phyloP scores from a whole-genome alignment of 2,329 filamentous ascomycete species.

The Colletotrichum eremochloae region DNA sequence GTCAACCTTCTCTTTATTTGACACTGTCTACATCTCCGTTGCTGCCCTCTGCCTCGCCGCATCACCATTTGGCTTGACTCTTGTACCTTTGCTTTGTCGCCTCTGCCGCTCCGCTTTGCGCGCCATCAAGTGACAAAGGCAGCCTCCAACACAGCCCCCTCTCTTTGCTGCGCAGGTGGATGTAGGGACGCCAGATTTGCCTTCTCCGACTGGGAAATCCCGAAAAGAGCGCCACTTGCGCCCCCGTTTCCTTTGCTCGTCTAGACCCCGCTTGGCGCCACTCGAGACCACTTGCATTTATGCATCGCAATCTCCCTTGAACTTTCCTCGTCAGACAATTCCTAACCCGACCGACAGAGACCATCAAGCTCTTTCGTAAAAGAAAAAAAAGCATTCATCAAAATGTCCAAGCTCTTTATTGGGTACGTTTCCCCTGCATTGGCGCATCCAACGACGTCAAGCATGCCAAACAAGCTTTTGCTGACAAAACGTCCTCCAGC shows the following conservation, averaged over 20 bases:
- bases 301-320: slow-evolving; percentile 36
- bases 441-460: slow-evolving; percentile 17
- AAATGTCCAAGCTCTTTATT: slow-evolving; percentile 95
- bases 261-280: slow-evolving; percentile 36
- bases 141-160: slow-evolving; percentile 36
- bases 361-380: slow-evolving; percentile 21
- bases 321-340: slow-evolving; percentile 6
- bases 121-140: slow-evolving; percentile 34
- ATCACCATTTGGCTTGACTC: slow-evolving; percentile 9
- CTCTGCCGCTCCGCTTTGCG: neutral
- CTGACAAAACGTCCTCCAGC: slow-evolving; percentile 59
- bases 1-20: slow-evolving; percentile 20
- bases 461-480: slow-evolving; percentile 22
- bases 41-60: neutral
- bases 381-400: slow-evolving; percentile 44
- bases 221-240: slow-evolving; percentile 29
- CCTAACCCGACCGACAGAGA: slow-evolving; percentile 29
- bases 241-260: slow-evolving; percentile 11
- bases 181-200: slow-evolving; percentile 6
- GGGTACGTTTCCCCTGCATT: slow-evolving; percentile 71
- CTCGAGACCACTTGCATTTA: slow-evolving; percentile 36
- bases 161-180: slow-evolving; percentile 16
- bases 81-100: slow-evolving; percentile 35
- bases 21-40: slow-evolving; percentile 26
- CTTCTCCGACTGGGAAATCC: slow-evolving; percentile 31